Evolutionary conservation across 2,329 filamentous ascomycete genomes (phyloP), one percentile per base, ranked within the genome.

Genomic region (Mariannaea sp.): DNA sequence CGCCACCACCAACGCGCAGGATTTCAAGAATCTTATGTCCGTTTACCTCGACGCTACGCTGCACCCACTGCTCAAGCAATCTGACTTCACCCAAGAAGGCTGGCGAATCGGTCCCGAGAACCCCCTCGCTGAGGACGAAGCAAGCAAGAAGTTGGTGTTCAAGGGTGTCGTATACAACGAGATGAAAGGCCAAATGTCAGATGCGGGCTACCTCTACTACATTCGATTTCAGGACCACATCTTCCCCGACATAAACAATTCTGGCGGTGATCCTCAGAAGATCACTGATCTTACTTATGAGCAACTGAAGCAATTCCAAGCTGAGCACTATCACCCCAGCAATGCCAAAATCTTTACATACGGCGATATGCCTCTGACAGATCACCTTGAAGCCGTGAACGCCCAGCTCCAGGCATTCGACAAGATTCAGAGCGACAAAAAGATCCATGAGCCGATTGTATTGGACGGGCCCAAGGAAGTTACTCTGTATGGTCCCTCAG

Each of bases 121-220:
- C 69, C 90, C 87, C 1, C 77, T 83, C 44, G 81, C 87, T 1
- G 79, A 71, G 57, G 69, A 71, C 8, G 77, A 70, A 65, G 80
- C 85, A 50, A 82, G 85, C 68, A 84, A 85, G 70, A 85, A 84
- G 58, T 75, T 96, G 33, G 90, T 96, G 1, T 97, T 97, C 80
- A 97, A 97, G 76, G 93, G 93, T 20, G 94, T 97, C 1, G 93
- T 97, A 1, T 97, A 97, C 76, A 99, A 99, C 67, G 94, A 99
- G 76, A 99, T 99, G 94, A 99, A 99, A 75, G 94, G 94, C 0
- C 92, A 97, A 69, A 96, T 97, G 87, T 97, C 94, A 2, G 94
- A 99, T 71, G 92, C 93, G 6, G 91, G 91, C 61, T 99, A 99
- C 67, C 78, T 97, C 1, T 99, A 90, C 77, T 97, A 97, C 71